Conservation (phyloP, 352 stramenopile species). For the Phytopythium boreale region DNA sequence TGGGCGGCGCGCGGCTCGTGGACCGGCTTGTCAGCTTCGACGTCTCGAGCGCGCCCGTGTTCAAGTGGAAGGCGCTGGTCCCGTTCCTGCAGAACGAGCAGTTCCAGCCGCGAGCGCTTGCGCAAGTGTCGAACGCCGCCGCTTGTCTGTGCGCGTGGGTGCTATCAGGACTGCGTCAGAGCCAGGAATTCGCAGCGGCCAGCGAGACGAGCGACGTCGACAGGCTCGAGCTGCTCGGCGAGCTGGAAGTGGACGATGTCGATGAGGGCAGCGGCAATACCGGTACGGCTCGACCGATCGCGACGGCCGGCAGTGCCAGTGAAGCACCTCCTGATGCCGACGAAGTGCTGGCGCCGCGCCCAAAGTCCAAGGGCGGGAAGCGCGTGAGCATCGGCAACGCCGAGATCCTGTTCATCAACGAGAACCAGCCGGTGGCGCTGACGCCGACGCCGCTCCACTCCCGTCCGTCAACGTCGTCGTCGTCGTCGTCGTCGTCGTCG, state of each 20-base stretch:
- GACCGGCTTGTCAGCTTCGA: slow-evolving; percentile 40
- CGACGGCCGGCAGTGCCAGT: slow-evolving; percentile 6
- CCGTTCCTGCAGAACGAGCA: slow-evolving; percentile 74
- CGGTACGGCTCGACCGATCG: neutral
- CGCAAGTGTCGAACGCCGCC: slow-evolving; percentile 42
- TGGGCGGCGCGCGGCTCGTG: slow-evolving; percentile 41
- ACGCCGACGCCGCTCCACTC: slow-evolving; percentile 14
- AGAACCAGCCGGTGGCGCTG: slow-evolving; percentile 49
- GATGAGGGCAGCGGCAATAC: slow-evolving; percentile 12
- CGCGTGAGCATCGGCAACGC: slow-evolving; percentile 62
- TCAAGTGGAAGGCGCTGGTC: slow-evolving; percentile 74
- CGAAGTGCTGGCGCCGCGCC: slow-evolving; percentile 9
- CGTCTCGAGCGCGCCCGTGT: slow-evolving; percentile 37
- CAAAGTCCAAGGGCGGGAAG: slow-evolving; percentile 34
- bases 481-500: slow-evolving; percentile 2
- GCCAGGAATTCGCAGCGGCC: slow-evolving; percentile 19
- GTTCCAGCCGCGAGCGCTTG: slow-evolving; percentile 62
- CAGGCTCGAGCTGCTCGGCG: slow-evolving; percentile 42
- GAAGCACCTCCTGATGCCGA: slow-evolving; percentile 8
- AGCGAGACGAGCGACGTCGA: slow-evolving; percentile 33
- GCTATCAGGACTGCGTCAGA: slow-evolving; percentile 38
- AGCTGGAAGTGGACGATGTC: slow-evolving; percentile 54
- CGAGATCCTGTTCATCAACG: slow-evolving; percentile 71
- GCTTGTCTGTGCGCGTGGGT: slow-evolving; percentile 69
- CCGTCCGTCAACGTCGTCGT: slow-evolving; percentile 10